phyloP scores from a whole-genome alignment of 441 rosid genomes.

The Arabidopsis hybrid region DNA sequence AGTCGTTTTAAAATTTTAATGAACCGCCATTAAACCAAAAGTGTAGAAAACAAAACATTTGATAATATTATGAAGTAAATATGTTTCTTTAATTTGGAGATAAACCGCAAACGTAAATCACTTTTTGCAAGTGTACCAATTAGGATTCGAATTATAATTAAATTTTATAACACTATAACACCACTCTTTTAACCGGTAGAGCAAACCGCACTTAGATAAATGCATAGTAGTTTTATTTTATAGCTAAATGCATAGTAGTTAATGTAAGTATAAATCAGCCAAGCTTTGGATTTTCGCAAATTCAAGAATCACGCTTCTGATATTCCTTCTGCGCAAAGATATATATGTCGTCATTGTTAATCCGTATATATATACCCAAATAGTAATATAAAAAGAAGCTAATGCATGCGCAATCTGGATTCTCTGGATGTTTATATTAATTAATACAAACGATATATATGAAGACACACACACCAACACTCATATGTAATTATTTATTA shows the following conservation, averaged over 20 bases:
- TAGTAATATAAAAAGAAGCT: conserved; percentile 28
- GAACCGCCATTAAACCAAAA: too few species aligned
- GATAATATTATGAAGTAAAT: background rate
- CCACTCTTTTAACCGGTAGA: background rate
- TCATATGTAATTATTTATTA: background rate
- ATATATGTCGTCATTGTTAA: conserved; percentile 11
- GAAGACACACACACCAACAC: conserved; percentile 20
- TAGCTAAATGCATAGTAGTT: too few species aligned
- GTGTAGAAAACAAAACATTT: too few species aligned
- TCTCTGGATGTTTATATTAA: conserved; percentile 1
- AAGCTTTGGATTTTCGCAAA: conserved; percentile 27
- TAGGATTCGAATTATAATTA: background rate
- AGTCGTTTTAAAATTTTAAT: background rate
- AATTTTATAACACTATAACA: background rate
- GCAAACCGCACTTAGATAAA: background rate
- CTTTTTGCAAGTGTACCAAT: background rate
- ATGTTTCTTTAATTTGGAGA: too few species aligned
- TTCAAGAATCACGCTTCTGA: conserved; percentile 49
- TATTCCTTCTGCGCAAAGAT: conserved; percentile 46
- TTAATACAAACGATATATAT: conserved; percentile 7
- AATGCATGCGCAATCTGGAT: conserved; percentile 38
- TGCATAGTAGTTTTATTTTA: conserved; percentile 1
- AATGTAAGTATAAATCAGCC: background rate
- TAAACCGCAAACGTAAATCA: background rate
- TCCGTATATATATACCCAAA: conserved; percentile 9